phyloP scores from a whole-genome alignment of 306 rosid genomes.

The Hylodesmum podocarpum region DNA sequence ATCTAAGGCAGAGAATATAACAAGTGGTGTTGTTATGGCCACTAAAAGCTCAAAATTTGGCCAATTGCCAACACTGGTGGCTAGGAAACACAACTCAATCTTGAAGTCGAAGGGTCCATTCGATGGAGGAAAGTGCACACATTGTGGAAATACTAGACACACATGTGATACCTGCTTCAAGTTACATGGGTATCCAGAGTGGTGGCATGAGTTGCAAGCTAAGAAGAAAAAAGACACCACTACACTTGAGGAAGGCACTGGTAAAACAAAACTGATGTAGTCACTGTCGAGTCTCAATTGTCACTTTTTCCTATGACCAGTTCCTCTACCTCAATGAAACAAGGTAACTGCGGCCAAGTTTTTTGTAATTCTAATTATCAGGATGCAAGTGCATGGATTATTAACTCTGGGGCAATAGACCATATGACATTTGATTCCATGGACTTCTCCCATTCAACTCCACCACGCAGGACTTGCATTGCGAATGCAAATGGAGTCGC shows the following conservation, averaged over 20 bases:
- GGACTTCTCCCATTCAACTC: no score
- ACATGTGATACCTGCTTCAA: not conserved
- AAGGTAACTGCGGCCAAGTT: not conserved
- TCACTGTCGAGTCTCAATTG: not conserved
- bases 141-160: not conserved
- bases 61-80: no score
- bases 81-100: no score
- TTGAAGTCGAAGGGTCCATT: no score
- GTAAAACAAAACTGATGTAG: not conserved
- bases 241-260: not conserved
- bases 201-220: not conserved
- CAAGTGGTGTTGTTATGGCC: not conserved
- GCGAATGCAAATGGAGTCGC: no score
- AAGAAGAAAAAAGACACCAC: not conserved
- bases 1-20: no score
- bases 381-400: no score
- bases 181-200: not conserved
- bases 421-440: not conserved
- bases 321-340: not conserved
- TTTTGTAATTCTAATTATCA: not conserved
- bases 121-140: no score
- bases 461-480: no score
- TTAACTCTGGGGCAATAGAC: not conserved
- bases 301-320: not conserved
- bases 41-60: no score